A percentile compares a stretch with the other conserved stretches of the same genome.
Conservation (phyloP, 139 green algal species). For the Tetradesmus obliquus region DNA sequence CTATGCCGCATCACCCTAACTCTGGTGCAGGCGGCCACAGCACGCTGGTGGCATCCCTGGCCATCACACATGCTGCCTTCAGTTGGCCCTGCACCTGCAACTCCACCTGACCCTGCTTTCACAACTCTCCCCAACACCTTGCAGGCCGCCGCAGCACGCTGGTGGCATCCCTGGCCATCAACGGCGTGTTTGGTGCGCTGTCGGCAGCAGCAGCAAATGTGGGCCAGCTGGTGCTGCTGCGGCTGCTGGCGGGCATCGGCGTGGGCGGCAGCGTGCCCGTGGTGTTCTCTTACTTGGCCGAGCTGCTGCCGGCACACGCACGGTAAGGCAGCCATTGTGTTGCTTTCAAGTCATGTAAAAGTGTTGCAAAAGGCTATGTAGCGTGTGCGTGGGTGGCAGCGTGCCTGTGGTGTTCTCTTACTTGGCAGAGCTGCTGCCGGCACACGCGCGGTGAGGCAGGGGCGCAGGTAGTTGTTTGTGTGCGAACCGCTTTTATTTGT, state of each 20-base stretch:
- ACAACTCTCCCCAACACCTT: background rate
- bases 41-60: background rate
- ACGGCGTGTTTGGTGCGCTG: slow-evolving; percentile 51
- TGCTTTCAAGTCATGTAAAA: background rate
- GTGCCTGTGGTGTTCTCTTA: slow-evolving; percentile 62
- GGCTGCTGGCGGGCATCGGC: slow-evolving; percentile 52
- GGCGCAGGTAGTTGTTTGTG: background rate
- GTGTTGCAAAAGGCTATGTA: background rate
- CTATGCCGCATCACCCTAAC: background rate
- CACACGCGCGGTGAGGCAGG: background rate
- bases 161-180: slow-evolving; percentile 44
- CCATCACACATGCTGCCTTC: too few relatives aligned
- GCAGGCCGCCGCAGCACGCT: slow-evolving; percentile 46
- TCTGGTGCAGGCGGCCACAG: background rate
- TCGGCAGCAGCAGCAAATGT: slow-evolving; percentile 47
- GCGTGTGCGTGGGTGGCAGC: slow-evolving; percentile 59
- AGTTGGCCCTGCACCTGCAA: too few relatives aligned
- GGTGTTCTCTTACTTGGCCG: slow-evolving; percentile 58
- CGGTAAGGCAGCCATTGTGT: background rate
- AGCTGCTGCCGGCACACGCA: slow-evolving; percentile 47
- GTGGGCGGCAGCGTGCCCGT: slow-evolving; percentile 65
- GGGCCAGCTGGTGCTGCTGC: slow-evolving; percentile 38
- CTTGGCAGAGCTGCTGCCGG: slow-evolving; percentile 55
- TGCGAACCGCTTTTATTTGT: too few relatives aligned
- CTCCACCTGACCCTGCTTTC: background rate